Evolutionary conservation across 2,329 filamentous ascomycete genomes (phyloP).

Genomic region (Paecilomyces dactylethromorphus): DNA sequence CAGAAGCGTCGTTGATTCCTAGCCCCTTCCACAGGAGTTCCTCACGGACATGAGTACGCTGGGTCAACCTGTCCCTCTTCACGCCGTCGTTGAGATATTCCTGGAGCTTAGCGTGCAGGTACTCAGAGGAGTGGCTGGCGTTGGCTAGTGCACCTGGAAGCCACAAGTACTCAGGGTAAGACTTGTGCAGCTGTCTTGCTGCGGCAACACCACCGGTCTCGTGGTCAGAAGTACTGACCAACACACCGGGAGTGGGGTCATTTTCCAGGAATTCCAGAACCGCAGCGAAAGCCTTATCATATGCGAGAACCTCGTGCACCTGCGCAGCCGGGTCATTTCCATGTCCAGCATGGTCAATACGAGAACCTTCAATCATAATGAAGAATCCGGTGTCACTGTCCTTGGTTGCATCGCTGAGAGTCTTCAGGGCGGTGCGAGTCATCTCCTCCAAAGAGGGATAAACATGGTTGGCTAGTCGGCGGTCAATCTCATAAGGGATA

Average conservation of each 20-base stretch:
- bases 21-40: slow-evolving; percentile 63
- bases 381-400: slow-evolving; percentile 92
- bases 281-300: slow-evolving; percentile 75
- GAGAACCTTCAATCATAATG: slow-evolving; percentile 94
- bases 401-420: slow-evolving; percentile 72
- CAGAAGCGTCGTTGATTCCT: slow-evolving; percentile 67
- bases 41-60: slow-evolving; percentile 57
- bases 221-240: slow-evolving; percentile 90
- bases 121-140: slow-evolving; percentile 67
- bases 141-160: slow-evolving; percentile 76
- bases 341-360: slow-evolving; percentile 93
- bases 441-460: slow-evolving; percentile 92
- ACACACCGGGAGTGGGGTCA: slow-evolving; percentile 63
- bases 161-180: slow-evolving; percentile 70
- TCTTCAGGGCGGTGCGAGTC: slow-evolving; percentile 72
- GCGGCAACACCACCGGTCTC: slow-evolving; percentile 86
- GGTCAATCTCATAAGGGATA: slow-evolving; percentile 90
- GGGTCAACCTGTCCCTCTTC: slow-evolving; percentile 40
- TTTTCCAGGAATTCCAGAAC: slow-evolving; percentile 79
- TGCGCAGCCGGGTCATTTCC: slow-evolving; percentile 77
- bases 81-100: slow-evolving; percentile 47
- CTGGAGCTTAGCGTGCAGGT: slow-evolving; percentile 58
- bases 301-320: slow-evolving; percentile 89
- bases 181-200: slow-evolving; percentile 61
- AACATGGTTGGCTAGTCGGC: slow-evolving; percentile 65